These are phyloP conservation scores for Cyamopsis tetragonoloba DNA, from an alignment of 306 rosid genomes.

Conservation along the genomic window DNA sequence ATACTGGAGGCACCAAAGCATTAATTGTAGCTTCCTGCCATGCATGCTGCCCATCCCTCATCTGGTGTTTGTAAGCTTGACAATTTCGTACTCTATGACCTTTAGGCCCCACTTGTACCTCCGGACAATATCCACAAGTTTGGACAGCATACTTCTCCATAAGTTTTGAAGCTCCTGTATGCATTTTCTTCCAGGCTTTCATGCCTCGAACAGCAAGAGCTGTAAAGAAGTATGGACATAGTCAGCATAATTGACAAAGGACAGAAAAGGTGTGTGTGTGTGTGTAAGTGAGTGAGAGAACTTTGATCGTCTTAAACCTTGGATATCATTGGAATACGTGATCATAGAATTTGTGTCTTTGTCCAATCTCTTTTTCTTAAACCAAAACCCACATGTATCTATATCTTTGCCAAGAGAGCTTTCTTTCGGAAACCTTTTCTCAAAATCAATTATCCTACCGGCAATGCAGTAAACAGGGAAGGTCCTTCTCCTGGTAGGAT, in stretches of 20 bases:
- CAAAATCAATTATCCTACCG: slow-evolving; percentile 66
- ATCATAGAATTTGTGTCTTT: slow-evolving; percentile 22
- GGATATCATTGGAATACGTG: slow-evolving; percentile 37
- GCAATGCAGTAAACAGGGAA: slow-evolving; percentile 57
- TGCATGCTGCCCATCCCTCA: slow-evolving; percentile 84
- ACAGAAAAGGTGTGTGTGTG: not conserved
- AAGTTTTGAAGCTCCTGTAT: slow-evolving; percentile 50
- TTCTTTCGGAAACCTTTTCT: slow-evolving; percentile 53
- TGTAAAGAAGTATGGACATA: slow-evolving; percentile 30
- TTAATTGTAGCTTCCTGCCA: slow-evolving; percentile 69
- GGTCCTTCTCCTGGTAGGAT: slow-evolving; percentile 63
- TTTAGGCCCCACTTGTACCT: slow-evolving; percentile 76
- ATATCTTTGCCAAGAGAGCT: slow-evolving; percentile 41
- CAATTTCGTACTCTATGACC: slow-evolving; percentile 67
- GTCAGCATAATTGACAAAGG: slow-evolving; percentile 9
- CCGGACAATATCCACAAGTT: slow-evolving; percentile 75
- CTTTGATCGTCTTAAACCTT: slow-evolving; percentile 35
- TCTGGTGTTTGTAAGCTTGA: slow-evolving; percentile 71
- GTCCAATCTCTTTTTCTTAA: slow-evolving; percentile 25
- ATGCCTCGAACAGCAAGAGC: slow-evolving; percentile 54
- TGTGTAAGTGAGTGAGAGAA: not conserved
- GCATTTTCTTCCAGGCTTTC: slow-evolving; percentile 62
- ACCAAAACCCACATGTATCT: slow-evolving; percentile 49
- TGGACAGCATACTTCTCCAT: slow-evolving; percentile 56
- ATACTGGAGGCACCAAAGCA: slow-evolving; percentile 56